A percentile compares a stretch with the other conserved stretches of the same genome.
These are phyloP conservation scores for Avena atlantica DNA, from an alignment of 176 grass and related monocot species.

Conservation along the genomic window DNA sequence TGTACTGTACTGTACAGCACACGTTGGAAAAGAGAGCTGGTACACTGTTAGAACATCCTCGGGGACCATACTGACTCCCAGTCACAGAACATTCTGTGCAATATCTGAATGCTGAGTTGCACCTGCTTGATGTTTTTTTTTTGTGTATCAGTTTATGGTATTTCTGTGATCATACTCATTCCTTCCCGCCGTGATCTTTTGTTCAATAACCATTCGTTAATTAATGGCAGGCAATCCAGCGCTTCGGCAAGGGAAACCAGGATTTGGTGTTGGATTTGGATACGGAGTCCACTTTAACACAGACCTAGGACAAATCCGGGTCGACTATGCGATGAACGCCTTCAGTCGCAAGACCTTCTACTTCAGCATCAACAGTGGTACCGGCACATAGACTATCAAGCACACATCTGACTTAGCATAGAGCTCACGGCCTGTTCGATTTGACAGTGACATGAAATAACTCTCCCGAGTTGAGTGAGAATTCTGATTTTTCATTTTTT, in stretches of 20 bases:
- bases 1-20: not conserved
- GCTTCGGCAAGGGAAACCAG: conserved; percentile 84
- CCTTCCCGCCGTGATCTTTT: not conserved
- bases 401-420: conserved; percentile 48
- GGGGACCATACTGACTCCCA: not conserved
- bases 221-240: conserved; percentile 80
- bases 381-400: conserved; percentile 50
- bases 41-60: not conserved
- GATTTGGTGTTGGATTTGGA: conserved; percentile 83
- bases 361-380: conserved; percentile 79
- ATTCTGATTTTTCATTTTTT: not conserved
- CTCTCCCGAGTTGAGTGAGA: not conserved
- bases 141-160: not conserved
- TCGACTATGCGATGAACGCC: conserved; percentile 86
- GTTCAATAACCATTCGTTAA: conserved; percentile 15
- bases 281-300: conserved; percentile 87
- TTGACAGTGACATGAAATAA: conserved; percentile 22
- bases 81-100: not conserved
- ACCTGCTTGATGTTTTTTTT: not conserved
- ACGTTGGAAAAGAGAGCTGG: not conserved
- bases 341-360: conserved; percentile 87
- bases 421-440: conserved; percentile 31
- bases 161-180: conserved; percentile 3
- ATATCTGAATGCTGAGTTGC: not conserved
- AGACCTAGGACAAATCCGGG: conserved; percentile 72